Conservation (phyloP, 192 early-diverging fungal genomes). For the Coemansia sp. region DNA sequence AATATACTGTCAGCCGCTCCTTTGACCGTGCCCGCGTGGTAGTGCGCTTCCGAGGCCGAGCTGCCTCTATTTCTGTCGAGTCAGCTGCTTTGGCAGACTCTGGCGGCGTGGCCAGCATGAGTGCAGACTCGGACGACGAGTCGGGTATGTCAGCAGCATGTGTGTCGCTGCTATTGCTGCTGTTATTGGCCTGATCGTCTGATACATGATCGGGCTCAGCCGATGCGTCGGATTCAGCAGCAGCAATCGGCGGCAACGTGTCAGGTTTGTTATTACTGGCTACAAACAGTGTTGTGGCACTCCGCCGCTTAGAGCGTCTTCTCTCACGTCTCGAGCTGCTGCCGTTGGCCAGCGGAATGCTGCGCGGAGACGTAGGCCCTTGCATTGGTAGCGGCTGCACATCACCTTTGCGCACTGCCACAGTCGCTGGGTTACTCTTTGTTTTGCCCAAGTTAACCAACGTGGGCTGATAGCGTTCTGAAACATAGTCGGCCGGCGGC, state of each 20-base stretch:
- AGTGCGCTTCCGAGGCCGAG: conserved; percentile 24
- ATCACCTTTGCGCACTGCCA: background rate
- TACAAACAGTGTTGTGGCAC: conserved; percentile 44
- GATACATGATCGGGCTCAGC: background rate
- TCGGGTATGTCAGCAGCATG: background rate
- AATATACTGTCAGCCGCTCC: conserved; percentile 55
- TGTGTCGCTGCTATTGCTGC: background rate
- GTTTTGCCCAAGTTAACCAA: conserved; percentile 18
- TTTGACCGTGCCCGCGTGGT: conserved; percentile 31
- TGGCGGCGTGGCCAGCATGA: conserved; percentile 1
- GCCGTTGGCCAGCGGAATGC: background rate
- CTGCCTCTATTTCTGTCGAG: background rate
- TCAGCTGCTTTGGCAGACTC: conserved; percentile 5
- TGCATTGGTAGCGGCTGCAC: background rate
- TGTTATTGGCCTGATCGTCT: background rate
- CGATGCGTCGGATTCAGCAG: conserved; percentile 4
- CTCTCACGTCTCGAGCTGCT: conserved; percentile 31
- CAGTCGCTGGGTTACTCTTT: background rate
- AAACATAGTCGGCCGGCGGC: conserved; percentile 16
- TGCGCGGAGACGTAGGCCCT: conserved; percentile 7
- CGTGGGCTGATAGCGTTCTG: conserved; percentile 40
- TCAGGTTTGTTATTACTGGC: conserved; percentile 14
- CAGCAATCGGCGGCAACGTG: background rate
- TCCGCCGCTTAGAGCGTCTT: conserved; percentile 45
- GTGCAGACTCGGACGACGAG: background rate